phyloP scores from a whole-genome alignment of 805 yeast species.

The Blastobotrys attinorum region DNA sequence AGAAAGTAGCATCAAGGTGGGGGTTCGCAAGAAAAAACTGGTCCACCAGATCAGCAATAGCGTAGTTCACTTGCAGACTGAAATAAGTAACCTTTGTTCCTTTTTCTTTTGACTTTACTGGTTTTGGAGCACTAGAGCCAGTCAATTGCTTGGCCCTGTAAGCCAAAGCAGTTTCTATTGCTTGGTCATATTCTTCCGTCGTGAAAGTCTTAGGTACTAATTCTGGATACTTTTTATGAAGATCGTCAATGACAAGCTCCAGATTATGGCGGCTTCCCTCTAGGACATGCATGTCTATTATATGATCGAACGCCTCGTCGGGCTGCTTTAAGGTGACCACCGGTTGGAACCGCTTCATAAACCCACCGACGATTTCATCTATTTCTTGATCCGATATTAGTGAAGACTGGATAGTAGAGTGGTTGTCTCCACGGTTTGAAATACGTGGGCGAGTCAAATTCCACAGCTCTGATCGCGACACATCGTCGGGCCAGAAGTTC shows the following conservation, averaged over 20 bases:
- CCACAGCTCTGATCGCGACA: conserved; percentile 34
- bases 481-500: conserved; percentile 47
- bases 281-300: conserved; percentile 49
- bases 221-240: conserved; percentile 39
- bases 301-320: conserved; percentile 56
- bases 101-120: not conserved
- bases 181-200: conserved; percentile 34
- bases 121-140: not conserved
- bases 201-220: conserved; percentile 37
- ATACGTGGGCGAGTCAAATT: conserved; percentile 54
- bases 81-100: conserved; percentile 30
- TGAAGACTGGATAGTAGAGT: conserved; percentile 59
- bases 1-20: conserved; percentile 6
- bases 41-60: conserved; percentile 16
- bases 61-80: conserved; percentile 33
- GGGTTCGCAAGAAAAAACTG: conserved; percentile 13
- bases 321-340: conserved; percentile 43
- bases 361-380: conserved; percentile 61
- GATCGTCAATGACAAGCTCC: conserved; percentile 31
- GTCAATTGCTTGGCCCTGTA: conserved; percentile 47
- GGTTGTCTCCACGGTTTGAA: conserved; percentile 70
- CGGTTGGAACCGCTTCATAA: conserved; percentile 60
- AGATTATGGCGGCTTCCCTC: conserved; percentile 47
- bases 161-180: conserved; percentile 44
- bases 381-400: conserved; percentile 38